Base-by-base conservation (phyloP, 352 stramenopile genomes). In the Elongisporangium undulatum region DNA sequence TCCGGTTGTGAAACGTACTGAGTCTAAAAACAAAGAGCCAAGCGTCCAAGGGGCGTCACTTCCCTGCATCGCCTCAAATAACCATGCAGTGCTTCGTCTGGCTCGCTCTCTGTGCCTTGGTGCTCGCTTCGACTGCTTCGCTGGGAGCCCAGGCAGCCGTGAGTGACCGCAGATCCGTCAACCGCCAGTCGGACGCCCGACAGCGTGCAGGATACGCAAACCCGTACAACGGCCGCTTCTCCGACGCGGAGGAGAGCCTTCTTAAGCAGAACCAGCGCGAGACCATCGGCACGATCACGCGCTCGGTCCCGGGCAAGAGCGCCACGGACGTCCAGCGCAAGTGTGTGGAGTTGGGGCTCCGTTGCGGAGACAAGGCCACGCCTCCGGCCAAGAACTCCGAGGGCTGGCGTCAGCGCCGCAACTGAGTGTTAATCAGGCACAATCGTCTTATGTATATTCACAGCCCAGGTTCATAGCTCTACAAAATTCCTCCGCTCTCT, bases 311-410 rank as follows among this genome's bases (percentile, higher is more conserved):
- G 0, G 75, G 68, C 2, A 75, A 82, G 22, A 73, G 64, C 0
- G 51, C 67, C 22, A 61, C 65, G 22, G 66, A 87, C 49, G 69
- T 90, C 49, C 61, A 72, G 58, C 76, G 76, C 10, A 72, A 76
- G 13, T 89, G 79, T 49, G 61, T 87, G 10, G 65, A 89, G 59
- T 56, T 89, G 39, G 73, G 77, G 0, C 64, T 89, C 29, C 74
- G 72, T 38, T 89, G 79, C 22, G 75, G 77, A 13, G 64, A 55
- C 7, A 59, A 68, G 13, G 66, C 52, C 10, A 70, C 56, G 9
- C 51, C 65, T 3, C 75, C 74, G 1, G 53, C 58, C 20, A 72
- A 68, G 49, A 68, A 79, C 55, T 82, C 70, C 17, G 77, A 87
- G 56, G 70, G 76, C 48, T 86, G 77, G 77, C 68, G 70, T 7